Conservation (phyloP, 768 basidiomycete species). For the Lactifluus pinguis region DNA sequence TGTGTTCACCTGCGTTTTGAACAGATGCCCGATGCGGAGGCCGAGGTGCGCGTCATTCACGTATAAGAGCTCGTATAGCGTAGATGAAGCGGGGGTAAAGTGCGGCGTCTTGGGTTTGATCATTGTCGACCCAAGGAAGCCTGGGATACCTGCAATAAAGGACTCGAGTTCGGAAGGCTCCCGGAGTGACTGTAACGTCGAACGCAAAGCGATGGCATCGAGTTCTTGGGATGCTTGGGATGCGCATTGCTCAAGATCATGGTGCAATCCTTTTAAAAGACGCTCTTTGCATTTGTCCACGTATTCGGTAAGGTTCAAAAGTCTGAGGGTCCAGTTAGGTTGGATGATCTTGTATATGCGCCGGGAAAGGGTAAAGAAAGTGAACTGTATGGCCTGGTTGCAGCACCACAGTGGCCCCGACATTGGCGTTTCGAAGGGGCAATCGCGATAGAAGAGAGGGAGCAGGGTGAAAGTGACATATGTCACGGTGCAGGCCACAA, state of each 20-base stretch:
- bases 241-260: background rate
- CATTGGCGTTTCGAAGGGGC: conserved; percentile 9
- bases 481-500: too few species aligned
- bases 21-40: conserved; percentile 7
- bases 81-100: background rate
- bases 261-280: background rate
- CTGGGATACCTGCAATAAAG: conserved; percentile 6
- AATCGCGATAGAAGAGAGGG: conserved; percentile 4
- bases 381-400: background rate
- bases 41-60: background rate
- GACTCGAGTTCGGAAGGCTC: conserved; percentile 8
- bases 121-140: background rate
- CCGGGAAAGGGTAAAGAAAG: background rate
- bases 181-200: conserved; percentile 9
- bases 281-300: background rate
- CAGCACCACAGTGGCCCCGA: background rate
- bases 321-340: background rate
- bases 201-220: background rate
- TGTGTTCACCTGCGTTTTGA: background rate
- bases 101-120: background rate
- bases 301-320: background rate
- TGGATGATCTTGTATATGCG: background rate
- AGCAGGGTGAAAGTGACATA: too few species aligned
- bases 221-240: background rate
- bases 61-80: conserved; percentile 1